A percentile compares a stretch with the other conserved stretches of the same genome.
phyloP scores from a whole-genome alignment of 2,329 filamentous ascomycete species.

The Fusarium oxysporum region DNA sequence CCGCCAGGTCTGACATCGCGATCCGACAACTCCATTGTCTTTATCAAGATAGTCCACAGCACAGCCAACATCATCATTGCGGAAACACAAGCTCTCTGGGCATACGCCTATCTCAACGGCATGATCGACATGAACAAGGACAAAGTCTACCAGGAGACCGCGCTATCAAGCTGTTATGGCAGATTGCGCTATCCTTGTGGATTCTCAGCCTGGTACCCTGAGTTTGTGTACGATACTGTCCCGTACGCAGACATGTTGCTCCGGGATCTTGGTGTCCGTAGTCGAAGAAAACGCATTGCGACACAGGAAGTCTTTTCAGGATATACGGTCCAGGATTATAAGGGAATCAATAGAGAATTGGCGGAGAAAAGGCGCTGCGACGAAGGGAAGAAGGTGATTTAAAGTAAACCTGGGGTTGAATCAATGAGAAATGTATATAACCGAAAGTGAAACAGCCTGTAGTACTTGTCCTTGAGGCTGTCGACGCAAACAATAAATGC shows the following conservation, averaged over 20 bases:
- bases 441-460: fast-evolving
- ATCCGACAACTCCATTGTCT: not conserved
- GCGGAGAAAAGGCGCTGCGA: no score
- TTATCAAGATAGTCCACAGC: not conserved
- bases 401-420: fast-evolving
- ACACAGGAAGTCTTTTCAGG: not conserved
- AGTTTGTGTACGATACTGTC: not conserved
- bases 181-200: not conserved
- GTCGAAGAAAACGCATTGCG: not conserved
- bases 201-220: not conserved
- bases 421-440: fast-evolving
- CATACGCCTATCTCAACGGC: not conserved
- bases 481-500: fast-evolving
- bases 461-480: no score
- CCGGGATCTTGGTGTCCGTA: not conserved
- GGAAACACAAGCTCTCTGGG: not conserved
- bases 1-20: not conserved
- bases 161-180: not conserved
- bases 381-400: not conserved
- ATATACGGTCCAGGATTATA: not conserved
- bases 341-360: not conserved
- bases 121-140: not conserved
- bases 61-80: not conserved
- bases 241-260: not conserved
- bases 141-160: fast-evolving